Percentiles rank a stretch among this genome's conserved stretches.
Conservation (phyloP, 306 rosid species). For the Calophaca sinica region DNA sequence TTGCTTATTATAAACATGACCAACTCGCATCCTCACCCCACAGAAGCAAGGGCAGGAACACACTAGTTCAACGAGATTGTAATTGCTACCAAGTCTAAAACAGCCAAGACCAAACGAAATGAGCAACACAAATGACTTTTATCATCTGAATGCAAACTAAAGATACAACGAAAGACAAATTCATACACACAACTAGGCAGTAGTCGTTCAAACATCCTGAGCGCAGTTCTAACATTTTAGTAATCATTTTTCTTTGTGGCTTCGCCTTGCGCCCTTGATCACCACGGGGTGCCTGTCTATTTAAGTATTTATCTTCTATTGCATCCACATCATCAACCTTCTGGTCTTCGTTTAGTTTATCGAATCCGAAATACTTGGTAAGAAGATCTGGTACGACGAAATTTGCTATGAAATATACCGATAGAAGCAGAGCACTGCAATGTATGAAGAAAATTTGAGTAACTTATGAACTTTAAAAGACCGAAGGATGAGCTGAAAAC, state of each 20-base stretch:
- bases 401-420: constrained; percentile 53
- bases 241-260: constrained; percentile 12
- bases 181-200: background rate
- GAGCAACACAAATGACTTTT: constrained; percentile 7
- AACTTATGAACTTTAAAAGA: background rate
- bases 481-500: background rate
- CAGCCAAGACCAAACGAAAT: background rate
- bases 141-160: constrained; percentile 22
- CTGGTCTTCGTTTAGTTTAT: constrained; percentile 48
- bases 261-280: constrained; percentile 11
- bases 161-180: constrained; percentile 16
- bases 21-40: too few species aligned
- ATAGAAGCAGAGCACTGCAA: constrained; percentile 62
- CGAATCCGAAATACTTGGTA: constrained; percentile 48
- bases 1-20: background rate
- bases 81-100: background rate
- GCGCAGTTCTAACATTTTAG: constrained; percentile 21
- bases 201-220: background rate
- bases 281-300: constrained; percentile 5
- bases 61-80: constrained; percentile 3
- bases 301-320: constrained; percentile 18
- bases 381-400: constrained; percentile 62
- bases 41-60: background rate
- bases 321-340: constrained; percentile 44
- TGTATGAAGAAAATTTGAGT: background rate